Conservation (phyloP, 495 filamentous ascomycete genomes). For the Podospora pseudoanserina region DNA sequence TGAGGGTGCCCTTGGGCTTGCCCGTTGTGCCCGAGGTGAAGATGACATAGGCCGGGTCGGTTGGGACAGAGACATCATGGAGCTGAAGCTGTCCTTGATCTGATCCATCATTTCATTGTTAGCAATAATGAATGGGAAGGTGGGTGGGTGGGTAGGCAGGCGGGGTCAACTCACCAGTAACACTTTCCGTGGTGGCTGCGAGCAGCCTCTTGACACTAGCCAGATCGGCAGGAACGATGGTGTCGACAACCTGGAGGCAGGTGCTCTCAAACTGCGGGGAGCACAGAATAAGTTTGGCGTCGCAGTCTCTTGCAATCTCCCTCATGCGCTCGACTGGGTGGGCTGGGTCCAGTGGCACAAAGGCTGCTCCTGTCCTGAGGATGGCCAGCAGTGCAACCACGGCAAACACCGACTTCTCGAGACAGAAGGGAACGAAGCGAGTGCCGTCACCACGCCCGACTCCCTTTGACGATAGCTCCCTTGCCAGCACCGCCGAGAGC, state of each 20-base stretch:
- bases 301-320: constrained; percentile 28
- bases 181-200: neutral
- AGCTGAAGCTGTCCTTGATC: neutral
- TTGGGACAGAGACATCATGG: constrained; percentile 8
- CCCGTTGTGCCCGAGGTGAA: constrained; percentile 63
- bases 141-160: too few species aligned
- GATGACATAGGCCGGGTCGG: constrained; percentile 44
- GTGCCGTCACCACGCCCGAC: constrained; percentile 20
- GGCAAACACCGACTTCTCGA: constrained; percentile 48
- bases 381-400: constrained; percentile 47
- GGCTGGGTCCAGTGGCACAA: constrained; percentile 54
- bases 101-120: neutral
- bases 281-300: constrained; percentile 24
- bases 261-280: constrained; percentile 15
- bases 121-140: neutral
- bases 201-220: constrained; percentile 11
- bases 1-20: constrained; percentile 46
- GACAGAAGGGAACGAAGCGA: constrained; percentile 41
- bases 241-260: constrained; percentile 12
- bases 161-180: neutral
- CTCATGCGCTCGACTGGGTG: constrained; percentile 52
- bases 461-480: constrained; percentile 17
- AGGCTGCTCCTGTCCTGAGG: constrained; percentile 44
- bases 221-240: constrained; percentile 15
- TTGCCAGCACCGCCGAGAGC: constrained; percentile 18